Evolutionary conservation across 176 grass and related monocot species (phyloP).

Genomic region (Otatea glauca): DNA sequence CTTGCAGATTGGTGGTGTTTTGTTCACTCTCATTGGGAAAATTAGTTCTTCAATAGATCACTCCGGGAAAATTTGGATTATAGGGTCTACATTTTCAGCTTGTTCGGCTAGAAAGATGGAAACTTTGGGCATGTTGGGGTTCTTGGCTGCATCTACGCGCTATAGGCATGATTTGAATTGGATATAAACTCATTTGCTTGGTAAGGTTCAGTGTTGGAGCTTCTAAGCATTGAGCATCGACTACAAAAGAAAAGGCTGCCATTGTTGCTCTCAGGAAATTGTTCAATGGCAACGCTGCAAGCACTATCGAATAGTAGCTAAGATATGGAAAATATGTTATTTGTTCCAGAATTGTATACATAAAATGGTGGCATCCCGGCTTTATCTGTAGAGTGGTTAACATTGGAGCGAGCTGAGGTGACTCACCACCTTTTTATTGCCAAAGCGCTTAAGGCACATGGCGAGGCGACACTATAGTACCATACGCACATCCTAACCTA

Average conservation of each 20-base stretch:
- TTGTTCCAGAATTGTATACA: not conserved
- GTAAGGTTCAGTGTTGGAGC: not conserved
- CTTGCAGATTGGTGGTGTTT: not conserved
- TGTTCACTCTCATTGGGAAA: not conserved
- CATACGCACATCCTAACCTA: no score
- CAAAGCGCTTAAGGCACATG: no score
- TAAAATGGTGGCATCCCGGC: not conserved
- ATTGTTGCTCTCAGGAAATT: not conserved
- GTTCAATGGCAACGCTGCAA: not conserved
- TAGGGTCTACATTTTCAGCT: not conserved
- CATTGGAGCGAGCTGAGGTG: not conserved
- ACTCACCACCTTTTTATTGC: no score
- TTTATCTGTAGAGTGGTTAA: not conserved
- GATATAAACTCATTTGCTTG: not conserved
- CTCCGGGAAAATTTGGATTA: not conserved
- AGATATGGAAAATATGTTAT: not conserved
- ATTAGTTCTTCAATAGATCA: not conserved
- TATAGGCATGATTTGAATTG: not conserved
- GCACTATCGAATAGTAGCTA: not conserved
- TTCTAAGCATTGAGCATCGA: not conserved
- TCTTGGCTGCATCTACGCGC: not conserved
- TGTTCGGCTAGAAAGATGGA: not conserved
- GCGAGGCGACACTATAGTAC: no score
- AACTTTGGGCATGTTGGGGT: not conserved
- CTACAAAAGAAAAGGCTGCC: not conserved